phyloP scores from a whole-genome alignment of 805 yeast species.

The Kuraishia ogatae region DNA sequence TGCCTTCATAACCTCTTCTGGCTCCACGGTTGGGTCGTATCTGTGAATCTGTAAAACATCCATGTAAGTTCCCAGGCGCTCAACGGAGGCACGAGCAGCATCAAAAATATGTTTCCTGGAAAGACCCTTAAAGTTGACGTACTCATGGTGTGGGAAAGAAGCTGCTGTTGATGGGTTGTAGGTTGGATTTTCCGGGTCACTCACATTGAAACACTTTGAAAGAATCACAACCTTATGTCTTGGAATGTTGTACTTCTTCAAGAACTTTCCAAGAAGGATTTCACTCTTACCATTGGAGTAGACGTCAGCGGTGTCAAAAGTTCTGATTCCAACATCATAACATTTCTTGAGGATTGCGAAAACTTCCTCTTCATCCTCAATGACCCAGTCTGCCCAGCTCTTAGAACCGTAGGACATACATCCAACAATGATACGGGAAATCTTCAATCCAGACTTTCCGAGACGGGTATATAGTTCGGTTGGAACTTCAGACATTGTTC shows the following conservation, averaged over 20 bases:
- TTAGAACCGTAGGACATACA: slow-evolving; percentile 46
- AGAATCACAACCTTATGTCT: slow-evolving; percentile 50
- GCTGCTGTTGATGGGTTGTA: neutral
- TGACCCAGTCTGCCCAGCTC: slow-evolving; percentile 35
- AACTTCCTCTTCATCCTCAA: slow-evolving; percentile 37
- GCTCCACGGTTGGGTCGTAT: slow-evolving; percentile 36
- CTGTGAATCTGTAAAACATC: slow-evolving; percentile 53
- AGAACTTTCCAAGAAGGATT: slow-evolving; percentile 40
- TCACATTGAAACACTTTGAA: slow-evolving; percentile 31
- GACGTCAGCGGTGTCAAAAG: slow-evolving; percentile 42
- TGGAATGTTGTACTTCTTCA: slow-evolving; percentile 39
- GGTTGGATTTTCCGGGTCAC: slow-evolving; percentile 4
- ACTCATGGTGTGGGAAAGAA: slow-evolving; percentile 10
- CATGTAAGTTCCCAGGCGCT: slow-evolving; percentile 42
- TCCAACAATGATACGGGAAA: slow-evolving; percentile 43
- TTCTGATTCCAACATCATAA: slow-evolving; percentile 38
- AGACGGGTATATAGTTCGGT: slow-evolving; percentile 10
- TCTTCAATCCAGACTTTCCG: slow-evolving; percentile 40
- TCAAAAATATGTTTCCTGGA: slow-evolving; percentile 39
- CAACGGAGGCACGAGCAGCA: slow-evolving; percentile 30
- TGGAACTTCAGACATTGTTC: neutral
- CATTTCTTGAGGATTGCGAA: slow-evolving; percentile 34
- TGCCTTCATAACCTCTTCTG: slow-evolving; percentile 48
- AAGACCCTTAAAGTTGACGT: slow-evolving; percentile 30
- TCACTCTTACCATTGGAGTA: slow-evolving; percentile 43